A percentile compares a stretch with the other conserved stretches of the same genome.
phyloP scores from a whole-genome alignment of 345 rosid genomes.

The Capsella bursapastoris region DNA sequence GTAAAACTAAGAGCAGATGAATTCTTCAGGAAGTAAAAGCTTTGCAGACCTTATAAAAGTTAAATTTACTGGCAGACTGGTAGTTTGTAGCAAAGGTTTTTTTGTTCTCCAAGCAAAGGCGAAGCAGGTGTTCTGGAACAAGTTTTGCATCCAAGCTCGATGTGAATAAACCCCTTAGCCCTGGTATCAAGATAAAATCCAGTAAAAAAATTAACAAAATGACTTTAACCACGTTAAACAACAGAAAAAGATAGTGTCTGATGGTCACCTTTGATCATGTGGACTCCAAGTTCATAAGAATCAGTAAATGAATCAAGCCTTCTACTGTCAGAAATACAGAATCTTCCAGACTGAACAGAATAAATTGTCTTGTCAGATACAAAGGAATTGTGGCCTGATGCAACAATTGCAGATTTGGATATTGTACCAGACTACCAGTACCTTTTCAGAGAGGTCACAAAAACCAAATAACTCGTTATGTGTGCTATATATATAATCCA shows the following conservation, averaged over 20 bases:
- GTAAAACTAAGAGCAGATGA: constrained; percentile 14
- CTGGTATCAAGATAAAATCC: constrained; percentile 50
- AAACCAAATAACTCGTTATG: constrained; percentile 88
- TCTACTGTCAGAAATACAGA: constrained; percentile 56
- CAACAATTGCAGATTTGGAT: constrained; percentile 20
- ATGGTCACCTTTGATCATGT: constrained; percentile 69
- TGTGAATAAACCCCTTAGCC: constrained; percentile 60
- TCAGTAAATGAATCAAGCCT: constrained; percentile 65
- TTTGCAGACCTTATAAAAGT: constrained; percentile 84
- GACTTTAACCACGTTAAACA: neutral
- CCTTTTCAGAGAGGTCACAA: constrained; percentile 59
- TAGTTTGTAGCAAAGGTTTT: constrained; percentile 46
- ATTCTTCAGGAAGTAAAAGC: constrained; percentile 20
- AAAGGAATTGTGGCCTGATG: constrained; percentile 21
- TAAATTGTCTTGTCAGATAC: constrained; percentile 24
- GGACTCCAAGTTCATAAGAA: constrained; percentile 75
- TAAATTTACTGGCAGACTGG: constrained; percentile 55
- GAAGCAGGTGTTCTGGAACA: constrained; percentile 81
- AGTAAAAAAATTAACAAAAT: constrained; percentile 19
- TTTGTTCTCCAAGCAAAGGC: constrained; percentile 70
- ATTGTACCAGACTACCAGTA: constrained; percentile 38
- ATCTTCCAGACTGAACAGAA: constrained; percentile 64
- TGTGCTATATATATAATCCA: constrained; percentile 56
- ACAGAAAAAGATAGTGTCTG: constrained; percentile 17
- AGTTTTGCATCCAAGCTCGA: constrained; percentile 77